A percentile compares a stretch with the other conserved stretches of the same genome.
phyloP scores from a whole-genome alignment of 179 eudicot genomes.

The Drosera spatulata region DNA sequence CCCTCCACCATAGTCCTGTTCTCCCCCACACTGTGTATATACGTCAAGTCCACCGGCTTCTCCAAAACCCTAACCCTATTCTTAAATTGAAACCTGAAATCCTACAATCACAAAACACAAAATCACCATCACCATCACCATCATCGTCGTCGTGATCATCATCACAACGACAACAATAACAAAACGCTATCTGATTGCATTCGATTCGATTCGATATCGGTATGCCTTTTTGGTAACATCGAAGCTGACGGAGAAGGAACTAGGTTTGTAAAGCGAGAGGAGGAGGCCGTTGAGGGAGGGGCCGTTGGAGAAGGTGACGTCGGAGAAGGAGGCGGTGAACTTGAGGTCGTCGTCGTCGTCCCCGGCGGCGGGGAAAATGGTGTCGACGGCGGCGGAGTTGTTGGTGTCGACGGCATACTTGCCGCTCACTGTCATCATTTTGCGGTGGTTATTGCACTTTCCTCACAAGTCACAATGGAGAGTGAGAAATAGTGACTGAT shows the following conservation, averaged over 20 bases:
- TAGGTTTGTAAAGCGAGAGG: conserved; percentile 57
- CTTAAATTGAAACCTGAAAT: conserved; percentile 69
- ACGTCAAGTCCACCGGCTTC: conserved; percentile 58
- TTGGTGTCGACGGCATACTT: conserved; percentile 39
- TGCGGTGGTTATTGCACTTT: too few relatives aligned
- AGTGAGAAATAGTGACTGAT: too few relatives aligned
- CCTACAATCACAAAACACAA: conserved; percentile 20
- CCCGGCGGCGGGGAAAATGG: conserved; percentile 28
- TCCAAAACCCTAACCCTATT: conserved; percentile 47
- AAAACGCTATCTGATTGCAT: too few relatives aligned
- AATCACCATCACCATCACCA: background rate
- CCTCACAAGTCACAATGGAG: too few relatives aligned
- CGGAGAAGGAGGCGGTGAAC: conserved; percentile 56
- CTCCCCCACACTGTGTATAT: conserved; percentile 41
- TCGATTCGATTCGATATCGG: too few relatives aligned
- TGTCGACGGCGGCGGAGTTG: conserved; percentile 24
- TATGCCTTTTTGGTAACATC: conserved; percentile 57
- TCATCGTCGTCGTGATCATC: too few relatives aligned
- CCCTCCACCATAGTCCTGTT: conserved; percentile 57
- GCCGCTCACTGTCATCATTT: conserved; percentile 47
- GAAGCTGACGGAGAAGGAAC: conserved; percentile 49
- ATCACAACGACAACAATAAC: too few relatives aligned
- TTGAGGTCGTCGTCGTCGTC: conserved; percentile 15
- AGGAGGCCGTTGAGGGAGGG: conserved; percentile 49
- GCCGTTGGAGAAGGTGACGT: conserved; percentile 49